phyloP scores from a whole-genome alignment of 1,284 basidiomycete genomes.

The Phenoliferia sp. region DNA sequence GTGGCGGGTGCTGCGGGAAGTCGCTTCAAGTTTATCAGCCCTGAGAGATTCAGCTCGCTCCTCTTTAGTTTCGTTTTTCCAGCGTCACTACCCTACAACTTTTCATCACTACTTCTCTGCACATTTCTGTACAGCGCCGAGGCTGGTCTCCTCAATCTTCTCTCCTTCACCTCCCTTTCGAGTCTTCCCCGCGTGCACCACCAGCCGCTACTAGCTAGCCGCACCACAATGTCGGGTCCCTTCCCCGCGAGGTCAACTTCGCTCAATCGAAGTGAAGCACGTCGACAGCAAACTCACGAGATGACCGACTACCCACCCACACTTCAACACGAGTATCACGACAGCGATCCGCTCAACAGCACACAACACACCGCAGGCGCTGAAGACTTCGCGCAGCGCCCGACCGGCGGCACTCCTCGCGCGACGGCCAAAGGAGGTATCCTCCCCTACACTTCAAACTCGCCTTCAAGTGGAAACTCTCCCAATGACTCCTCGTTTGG shows the following conservation, averaged over 20 bases:
- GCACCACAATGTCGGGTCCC: too few species aligned
- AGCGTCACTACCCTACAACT: too few species aligned
- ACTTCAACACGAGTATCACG: not conserved
- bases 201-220: too few species aligned
- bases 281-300: not conserved
- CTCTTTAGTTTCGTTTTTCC: too few species aligned
- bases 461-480: not conserved
- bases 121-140: too few species aligned
- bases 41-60: too few species aligned
- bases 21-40: too few species aligned
- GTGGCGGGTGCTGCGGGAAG: too few species aligned
- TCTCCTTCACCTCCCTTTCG: too few species aligned
- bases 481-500: not conserved
- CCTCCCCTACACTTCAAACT: slow-evolving; percentile 1
- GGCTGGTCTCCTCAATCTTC: too few species aligned
- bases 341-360: slow-evolving; percentile 23
- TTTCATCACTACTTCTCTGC: too few species aligned
- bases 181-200: too few species aligned
- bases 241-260: slow-evolving; percentile 1
- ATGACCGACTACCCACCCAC: not conserved
- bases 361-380: slow-evolving; percentile 14
- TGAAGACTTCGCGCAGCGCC: not conserved
- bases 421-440: not conserved
- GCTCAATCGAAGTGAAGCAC: not conserved
- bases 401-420: not conserved